Evolutionary conservation across 495 filamentous ascomycete genomes (phyloP).

Genomic region (Penicillium lividum): DNA sequence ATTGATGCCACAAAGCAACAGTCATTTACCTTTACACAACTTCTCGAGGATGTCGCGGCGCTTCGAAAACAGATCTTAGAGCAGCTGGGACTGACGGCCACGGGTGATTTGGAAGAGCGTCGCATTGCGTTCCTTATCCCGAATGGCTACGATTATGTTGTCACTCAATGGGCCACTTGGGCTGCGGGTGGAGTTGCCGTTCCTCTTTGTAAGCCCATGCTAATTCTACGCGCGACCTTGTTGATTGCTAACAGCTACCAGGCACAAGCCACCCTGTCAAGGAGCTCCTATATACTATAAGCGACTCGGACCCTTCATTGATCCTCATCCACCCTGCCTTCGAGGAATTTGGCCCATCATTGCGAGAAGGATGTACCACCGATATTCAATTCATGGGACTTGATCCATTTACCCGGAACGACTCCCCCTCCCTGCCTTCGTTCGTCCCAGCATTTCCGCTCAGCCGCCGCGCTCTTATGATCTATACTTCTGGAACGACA

Average conservation of each 20-base stretch:
- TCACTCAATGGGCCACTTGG: constrained; percentile 55
- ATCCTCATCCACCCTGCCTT: constrained; percentile 45
- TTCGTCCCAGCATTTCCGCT: constrained; percentile 31
- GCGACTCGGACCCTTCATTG: constrained; percentile 45
- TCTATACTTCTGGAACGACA: constrained; percentile 50
- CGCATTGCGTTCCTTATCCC: constrained; percentile 81
- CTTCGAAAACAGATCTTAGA: constrained; percentile 64
- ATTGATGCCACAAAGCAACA: constrained; percentile 71
- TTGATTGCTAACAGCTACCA: constrained; percentile 13
- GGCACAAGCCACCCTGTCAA: constrained; percentile 50
- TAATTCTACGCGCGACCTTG: background rate
- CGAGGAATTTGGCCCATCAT: constrained; percentile 32
- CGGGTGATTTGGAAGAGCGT: constrained; percentile 64
- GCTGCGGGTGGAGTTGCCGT: constrained; percentile 46
- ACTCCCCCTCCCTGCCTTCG: constrained; percentile 29
- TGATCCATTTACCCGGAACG: constrained; percentile 30
- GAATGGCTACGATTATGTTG: constrained; percentile 93
- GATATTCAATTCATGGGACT: constrained; percentile 37
- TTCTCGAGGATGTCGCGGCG: constrained; percentile 71
- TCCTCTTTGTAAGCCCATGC: constrained; percentile 35
- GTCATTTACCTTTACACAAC: constrained; percentile 74
- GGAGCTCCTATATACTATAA: constrained; percentile 45
- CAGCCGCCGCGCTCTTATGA: constrained; percentile 43
- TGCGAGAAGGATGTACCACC: constrained; percentile 31
- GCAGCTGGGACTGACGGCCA: constrained; percentile 40